A percentile compares a stretch with the other conserved stretches of the same genome.
These are phyloP conservation scores for Arthroderma sp. DNA, from an alignment of 2,329 filamentous ascomycete genomes.

Conservation along the genomic window DNA sequence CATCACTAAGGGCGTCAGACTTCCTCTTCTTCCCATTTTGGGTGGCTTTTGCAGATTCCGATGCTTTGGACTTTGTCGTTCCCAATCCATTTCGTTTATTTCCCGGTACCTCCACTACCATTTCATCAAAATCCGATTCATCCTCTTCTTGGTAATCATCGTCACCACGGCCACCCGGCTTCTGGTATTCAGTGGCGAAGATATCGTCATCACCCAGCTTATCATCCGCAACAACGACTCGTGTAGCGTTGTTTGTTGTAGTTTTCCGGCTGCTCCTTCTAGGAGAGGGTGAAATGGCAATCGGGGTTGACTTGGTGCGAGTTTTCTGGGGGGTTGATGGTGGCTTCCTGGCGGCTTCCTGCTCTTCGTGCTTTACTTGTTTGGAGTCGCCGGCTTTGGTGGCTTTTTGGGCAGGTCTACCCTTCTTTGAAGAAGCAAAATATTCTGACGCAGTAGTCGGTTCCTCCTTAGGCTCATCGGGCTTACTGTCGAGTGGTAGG, in stretches of 20 bases:
- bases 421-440: conserved; percentile 47
- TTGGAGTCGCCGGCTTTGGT: conserved; percentile 13
- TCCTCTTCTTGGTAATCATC: conserved; percentile 60
- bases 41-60: conserved; percentile 32
- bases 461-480: conserved; percentile 39
- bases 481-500: conserved; percentile 25
- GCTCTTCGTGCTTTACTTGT: background rate
- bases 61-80: conserved; percentile 37
- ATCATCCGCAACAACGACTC: conserved; percentile 48
- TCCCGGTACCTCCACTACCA: conserved; percentile 47
- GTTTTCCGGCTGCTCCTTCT: no score
- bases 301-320: no score
- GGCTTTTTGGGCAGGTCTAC: conserved; percentile 31
- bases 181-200: conserved; percentile 59
- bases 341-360: no score
- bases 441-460: conserved; percentile 50
- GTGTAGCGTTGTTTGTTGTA: conserved; percentile 9
- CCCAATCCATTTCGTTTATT: conserved; percentile 4
- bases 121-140: conserved; percentile 49
- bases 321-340: no score
- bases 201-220: conserved; percentile 68
- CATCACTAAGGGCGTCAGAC: conserved; percentile 40
- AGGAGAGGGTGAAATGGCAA: no score
- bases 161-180: conserved; percentile 46
- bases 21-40: conserved; percentile 44